Evolutionary conservation across 2,329 filamentous ascomycete genomes (phyloP).

Genomic region (Elsinoe batatas): DNA sequence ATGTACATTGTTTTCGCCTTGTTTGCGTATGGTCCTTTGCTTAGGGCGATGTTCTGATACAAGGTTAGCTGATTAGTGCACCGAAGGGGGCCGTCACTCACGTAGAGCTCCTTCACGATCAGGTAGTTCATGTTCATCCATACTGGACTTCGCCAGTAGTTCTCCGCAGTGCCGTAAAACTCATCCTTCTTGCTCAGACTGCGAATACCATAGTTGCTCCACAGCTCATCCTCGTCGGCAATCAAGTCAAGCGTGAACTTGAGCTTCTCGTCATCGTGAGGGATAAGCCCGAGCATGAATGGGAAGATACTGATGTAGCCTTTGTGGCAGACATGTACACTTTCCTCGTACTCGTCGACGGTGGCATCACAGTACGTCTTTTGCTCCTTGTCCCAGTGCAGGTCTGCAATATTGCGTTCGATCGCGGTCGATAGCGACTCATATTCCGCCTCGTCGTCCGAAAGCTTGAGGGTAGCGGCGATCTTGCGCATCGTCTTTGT

Average conservation of each 20-base stretch:
- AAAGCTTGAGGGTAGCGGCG: slow-evolving; percentile 61
- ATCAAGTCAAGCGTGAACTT: slow-evolving; percentile 69
- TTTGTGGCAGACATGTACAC: slow-evolving; percentile 83
- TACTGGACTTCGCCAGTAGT: slow-evolving; percentile 91
- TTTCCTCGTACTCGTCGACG: slow-evolving; percentile 90
- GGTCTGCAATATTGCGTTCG: slow-evolving; percentile 73
- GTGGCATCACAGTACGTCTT: slow-evolving; percentile 90
- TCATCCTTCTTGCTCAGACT: slow-evolving; percentile 76
- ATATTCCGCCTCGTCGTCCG: slow-evolving; percentile 67
- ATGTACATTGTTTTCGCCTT: slow-evolving; percentile 66
- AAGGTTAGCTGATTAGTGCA: not conserved
- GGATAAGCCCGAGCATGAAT: slow-evolving; percentile 74
- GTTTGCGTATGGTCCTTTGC: slow-evolving; percentile 54
- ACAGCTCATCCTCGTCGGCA: slow-evolving; percentile 73
- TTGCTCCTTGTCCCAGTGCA: slow-evolving; percentile 79
- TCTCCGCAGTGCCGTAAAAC: slow-evolving; percentile 82
- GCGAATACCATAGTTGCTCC: slow-evolving; percentile 78
- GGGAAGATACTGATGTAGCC: slow-evolving; percentile 92
- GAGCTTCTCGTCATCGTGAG: slow-evolving; percentile 62
- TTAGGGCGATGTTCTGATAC: slow-evolving; percentile 52
- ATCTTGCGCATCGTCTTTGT: slow-evolving; percentile 74
- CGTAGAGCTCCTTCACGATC: slow-evolving; percentile 64
- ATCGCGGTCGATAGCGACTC: slow-evolving; percentile 66
- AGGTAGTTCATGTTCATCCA: slow-evolving; percentile 98
- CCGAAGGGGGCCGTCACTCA: slow-evolving; percentile 41